Percentiles rank a stretch among this genome's conserved stretches.
Evolutionary conservation across 306 rosid genomes (phyloP).

Genomic region (Cicer cuneatum): DNA sequence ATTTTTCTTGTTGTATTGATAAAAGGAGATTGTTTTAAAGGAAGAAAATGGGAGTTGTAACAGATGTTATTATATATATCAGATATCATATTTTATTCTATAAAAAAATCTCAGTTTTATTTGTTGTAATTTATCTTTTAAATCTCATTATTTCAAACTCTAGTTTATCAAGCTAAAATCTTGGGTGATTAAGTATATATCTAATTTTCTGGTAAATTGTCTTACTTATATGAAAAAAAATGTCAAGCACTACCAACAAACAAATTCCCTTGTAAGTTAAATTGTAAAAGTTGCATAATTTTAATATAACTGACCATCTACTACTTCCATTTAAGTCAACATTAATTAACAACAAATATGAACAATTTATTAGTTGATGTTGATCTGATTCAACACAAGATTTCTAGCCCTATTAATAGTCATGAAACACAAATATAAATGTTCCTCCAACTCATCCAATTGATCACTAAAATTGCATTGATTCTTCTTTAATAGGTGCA

Average conservation of each 20-base stretch:
- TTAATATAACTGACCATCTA: background rate
- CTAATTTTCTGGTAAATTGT: too few relatives aligned
- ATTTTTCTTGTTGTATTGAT: too few relatives aligned
- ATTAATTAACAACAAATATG: background rate
- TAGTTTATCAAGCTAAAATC: too few relatives aligned
- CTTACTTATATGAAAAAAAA: background rate
- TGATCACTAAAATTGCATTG: conserved; percentile 58
- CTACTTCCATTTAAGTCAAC: background rate
- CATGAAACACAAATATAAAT: conserved; percentile 83
- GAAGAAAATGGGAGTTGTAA: too few relatives aligned
- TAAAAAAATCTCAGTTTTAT: too few relatives aligned
- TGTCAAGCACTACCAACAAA: background rate
- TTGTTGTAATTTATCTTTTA: too few relatives aligned
- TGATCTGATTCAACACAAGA: conserved; percentile 65
- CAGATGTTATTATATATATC: too few relatives aligned
- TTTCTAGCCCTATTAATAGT: conserved; percentile 79
- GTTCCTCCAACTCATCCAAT: conserved; percentile 86
- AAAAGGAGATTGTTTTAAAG: too few relatives aligned
- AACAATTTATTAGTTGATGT: background rate
- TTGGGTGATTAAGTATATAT: too few relatives aligned
- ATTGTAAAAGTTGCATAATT: background rate
- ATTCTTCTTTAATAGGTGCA: conserved; percentile 55
- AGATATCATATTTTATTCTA: too few relatives aligned
- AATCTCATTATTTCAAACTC: too few relatives aligned
- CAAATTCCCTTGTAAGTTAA: background rate